Conservation (phyloP, 208 protist species). For the Acanthamoeba castellanii region DNA sequence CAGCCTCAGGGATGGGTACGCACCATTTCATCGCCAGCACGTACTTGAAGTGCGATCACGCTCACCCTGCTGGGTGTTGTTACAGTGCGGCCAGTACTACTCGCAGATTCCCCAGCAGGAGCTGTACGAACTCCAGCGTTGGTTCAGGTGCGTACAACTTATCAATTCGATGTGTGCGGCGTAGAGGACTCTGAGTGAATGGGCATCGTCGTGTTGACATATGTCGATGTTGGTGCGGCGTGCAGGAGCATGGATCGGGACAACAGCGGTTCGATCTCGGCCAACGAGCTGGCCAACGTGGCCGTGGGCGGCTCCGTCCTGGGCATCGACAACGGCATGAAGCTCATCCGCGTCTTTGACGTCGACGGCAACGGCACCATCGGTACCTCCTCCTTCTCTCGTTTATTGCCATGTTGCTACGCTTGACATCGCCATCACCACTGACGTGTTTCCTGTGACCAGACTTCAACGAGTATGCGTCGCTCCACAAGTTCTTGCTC, state of each 20-base stretch:
- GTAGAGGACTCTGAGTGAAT: too few relatives aligned
- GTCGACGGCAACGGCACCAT: conserved; percentile 67
- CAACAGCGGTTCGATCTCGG: conserved; percentile 55
- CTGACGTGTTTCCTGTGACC: not conserved
- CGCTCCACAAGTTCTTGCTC: conserved; percentile 70
- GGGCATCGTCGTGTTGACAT: not conserved
- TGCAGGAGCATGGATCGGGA: conserved; percentile 40
- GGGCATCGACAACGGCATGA: conserved; percentile 65
- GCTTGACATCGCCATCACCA: not conserved
- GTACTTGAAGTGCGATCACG: too few relatives aligned
- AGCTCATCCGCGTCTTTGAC: conserved; percentile 66
- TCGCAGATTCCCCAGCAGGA: conserved; percentile 2
- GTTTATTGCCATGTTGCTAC: not conserved
- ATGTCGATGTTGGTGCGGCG: not conserved
- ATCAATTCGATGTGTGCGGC: not conserved
- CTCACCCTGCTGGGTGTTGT: not conserved
- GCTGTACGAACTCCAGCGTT: conserved; percentile 57
- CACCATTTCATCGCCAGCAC: not conserved
- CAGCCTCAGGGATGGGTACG: conserved; percentile 1
- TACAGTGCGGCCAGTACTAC: conserved; percentile 57
- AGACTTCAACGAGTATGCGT: conserved; percentile 72
- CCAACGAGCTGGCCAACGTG: conserved; percentile 70
- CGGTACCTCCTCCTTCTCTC: not conserved
- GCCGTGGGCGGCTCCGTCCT: conserved; percentile 38
- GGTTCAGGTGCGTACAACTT: conserved; percentile 45